A percentile compares a stretch with the other conserved stretches of the same genome.
phyloP scores from a whole-genome alignment of 1,284 basidiomycete species.

The Ganoderma leucocontextum region DNA sequence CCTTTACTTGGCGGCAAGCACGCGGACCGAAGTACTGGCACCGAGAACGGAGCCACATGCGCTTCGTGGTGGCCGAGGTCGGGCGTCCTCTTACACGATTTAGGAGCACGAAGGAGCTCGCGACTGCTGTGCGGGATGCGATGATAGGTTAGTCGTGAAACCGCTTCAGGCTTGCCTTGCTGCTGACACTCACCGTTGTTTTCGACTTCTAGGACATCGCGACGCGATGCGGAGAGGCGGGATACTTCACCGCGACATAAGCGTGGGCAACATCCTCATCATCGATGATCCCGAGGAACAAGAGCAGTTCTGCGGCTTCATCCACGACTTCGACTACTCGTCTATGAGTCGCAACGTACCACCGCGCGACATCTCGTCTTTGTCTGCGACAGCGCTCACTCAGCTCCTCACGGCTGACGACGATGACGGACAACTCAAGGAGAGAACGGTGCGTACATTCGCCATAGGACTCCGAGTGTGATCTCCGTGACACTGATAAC shows the following conservation, averaged over 20 bases:
- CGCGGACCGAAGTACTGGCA: background rate
- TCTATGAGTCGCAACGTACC: slow-evolving; percentile 4
- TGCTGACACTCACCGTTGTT: no score
- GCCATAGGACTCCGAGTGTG: background rate
- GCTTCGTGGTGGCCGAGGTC: slow-evolving; percentile 23
- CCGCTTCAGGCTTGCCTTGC: no score
- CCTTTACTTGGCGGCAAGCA: slow-evolving; percentile 15
- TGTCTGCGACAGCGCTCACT: background rate
- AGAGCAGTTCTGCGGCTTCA: slow-evolving; percentile 17
- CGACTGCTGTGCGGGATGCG: slow-evolving; percentile 21
- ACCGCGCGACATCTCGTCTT: background rate
- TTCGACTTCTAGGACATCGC: slow-evolving; percentile 13
- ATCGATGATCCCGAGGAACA: background rate
- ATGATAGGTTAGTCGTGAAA: slow-evolving; percentile 18
- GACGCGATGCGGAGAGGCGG: slow-evolving; percentile 5
- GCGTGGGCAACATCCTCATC: slow-evolving; percentile 25
- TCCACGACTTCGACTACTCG: slow-evolving; percentile 31
- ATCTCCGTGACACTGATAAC: background rate
- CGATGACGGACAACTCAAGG: background rate
- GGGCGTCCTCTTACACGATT: slow-evolving; percentile 23
- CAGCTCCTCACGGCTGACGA: background rate
- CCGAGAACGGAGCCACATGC: slow-evolving; percentile 31
- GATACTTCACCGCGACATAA: slow-evolving; percentile 28
- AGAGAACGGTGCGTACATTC: background rate
- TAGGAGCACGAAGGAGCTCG: slow-evolving; percentile 22